A percentile compares a stretch with the other conserved stretches of the same genome.
These are phyloP conservation scores for Camelina neglecta DNA, from an alignment of 345 rosid genomes.

Conservation along the genomic window DNA sequence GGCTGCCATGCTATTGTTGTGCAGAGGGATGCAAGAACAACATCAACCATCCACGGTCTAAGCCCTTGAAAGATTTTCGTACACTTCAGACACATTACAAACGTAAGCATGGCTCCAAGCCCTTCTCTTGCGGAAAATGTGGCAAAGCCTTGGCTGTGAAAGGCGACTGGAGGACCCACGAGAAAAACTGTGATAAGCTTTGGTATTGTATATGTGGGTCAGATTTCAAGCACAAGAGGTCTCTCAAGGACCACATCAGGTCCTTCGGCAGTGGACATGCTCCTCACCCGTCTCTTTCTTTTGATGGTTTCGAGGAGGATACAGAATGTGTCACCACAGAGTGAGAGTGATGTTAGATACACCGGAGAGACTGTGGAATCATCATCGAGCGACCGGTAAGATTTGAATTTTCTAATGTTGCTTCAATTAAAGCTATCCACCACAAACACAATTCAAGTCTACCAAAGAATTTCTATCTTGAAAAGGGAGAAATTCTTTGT, in stretches of 20 bases:
- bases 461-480: conserved; percentile 44
- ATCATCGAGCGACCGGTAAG: conserved; percentile 29
- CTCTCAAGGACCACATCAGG: conserved; percentile 88
- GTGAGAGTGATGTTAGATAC: conserved; percentile 21
- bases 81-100: conserved; percentile 99
- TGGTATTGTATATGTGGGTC: conserved; percentile 98
- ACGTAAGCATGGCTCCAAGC: conserved; percentile 93
- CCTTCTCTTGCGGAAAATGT: conserved; percentile 89
- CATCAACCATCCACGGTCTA: conserved; percentile 90
- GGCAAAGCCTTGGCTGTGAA: conserved; percentile 91
- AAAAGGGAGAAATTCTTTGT: conserved; percentile 47
- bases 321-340: conserved; percentile 44
- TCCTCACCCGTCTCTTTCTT: conserved; percentile 46
- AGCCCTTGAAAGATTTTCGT: conserved; percentile 89
- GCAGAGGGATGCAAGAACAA: conserved; percentile 93
- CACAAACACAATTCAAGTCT: conserved; percentile 37
- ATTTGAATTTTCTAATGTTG: conserved; percentile 43
- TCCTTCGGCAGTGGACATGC: conserved; percentile 87
- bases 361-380: conserved; percentile 20
- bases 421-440: conserved; percentile 15
- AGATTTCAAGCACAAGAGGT: conserved; percentile 95
- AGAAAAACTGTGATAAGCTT: conserved; percentile 95
- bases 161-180: conserved; percentile 99
- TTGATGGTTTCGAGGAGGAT: conserved; percentile 42
- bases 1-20: conserved; percentile 95